phyloP scores from a whole-genome alignment of 1,284 basidiomycete genomes.

The Trichosporon sp. region DNA sequence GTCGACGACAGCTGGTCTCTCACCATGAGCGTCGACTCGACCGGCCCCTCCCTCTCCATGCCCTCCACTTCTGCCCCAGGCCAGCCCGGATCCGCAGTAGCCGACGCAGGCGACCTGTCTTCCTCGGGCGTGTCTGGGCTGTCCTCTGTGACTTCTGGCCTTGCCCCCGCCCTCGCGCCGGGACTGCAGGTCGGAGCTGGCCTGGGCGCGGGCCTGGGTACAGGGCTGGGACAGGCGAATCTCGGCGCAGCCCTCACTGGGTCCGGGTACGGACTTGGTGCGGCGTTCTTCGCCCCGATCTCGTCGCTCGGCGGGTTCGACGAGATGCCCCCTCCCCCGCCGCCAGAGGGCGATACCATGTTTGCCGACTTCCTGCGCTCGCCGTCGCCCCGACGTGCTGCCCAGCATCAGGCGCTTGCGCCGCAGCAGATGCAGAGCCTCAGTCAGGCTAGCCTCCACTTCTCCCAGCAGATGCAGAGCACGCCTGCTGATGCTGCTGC shows the following conservation, averaged over 20 bases:
- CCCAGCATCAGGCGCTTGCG: background rate
- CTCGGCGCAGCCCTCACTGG: conserved; percentile 12
- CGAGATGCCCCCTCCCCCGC: conserved; percentile 7
- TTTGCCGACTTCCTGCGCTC: conserved; percentile 11
- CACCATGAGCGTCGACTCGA: conserved; percentile 3
- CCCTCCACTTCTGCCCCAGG: background rate
- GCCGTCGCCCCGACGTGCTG: background rate
- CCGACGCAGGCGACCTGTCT: background rate
- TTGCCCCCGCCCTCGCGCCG: background rate
- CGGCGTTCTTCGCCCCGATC: conserved; percentile 3
- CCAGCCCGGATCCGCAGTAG: background rate
- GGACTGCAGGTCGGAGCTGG: background rate
- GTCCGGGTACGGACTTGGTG: conserved; percentile 1
- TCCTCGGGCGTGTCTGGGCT: background rate
- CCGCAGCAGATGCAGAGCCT: conserved; percentile 10
- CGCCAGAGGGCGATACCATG: background rate
- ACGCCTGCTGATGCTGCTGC: background rate
- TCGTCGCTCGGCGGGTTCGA: background rate
- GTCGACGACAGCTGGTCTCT: conserved; percentile 12
- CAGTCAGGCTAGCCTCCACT: conserved; percentile 15
- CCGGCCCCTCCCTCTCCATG: background rate
- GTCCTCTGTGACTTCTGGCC: background rate
- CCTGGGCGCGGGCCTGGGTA: background rate
- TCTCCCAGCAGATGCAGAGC: conserved; percentile 19
- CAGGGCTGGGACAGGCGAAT: background rate